Percentiles rank a stretch among this genome's conserved stretches.
Evolutionary conservation across 2,329 filamentous ascomycete species (phyloP).

Genomic region (Reticulascus tulasneorum): DNA sequence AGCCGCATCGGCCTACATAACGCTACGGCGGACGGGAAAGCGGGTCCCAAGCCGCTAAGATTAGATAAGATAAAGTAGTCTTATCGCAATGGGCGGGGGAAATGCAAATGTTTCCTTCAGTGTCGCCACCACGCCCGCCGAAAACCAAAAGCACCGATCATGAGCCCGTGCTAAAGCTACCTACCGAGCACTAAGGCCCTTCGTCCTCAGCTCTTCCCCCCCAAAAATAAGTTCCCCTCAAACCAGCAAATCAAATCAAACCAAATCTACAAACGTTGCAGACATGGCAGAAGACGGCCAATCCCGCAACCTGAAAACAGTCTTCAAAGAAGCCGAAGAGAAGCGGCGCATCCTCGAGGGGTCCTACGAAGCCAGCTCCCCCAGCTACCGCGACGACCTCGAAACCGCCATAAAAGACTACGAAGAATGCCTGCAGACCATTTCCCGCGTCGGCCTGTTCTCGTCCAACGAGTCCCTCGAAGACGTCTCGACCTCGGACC

Average conservation of each 20-base stretch:
- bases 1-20: too few species aligned
- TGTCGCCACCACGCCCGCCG: too few species aligned
- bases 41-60: neutral
- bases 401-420: conserved; percentile 65
- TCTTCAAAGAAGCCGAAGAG: conserved; percentile 47
- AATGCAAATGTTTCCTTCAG: conserved; percentile 2
- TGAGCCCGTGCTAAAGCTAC: conserved; percentile 2
- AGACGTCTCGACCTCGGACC: conserved; percentile 77
- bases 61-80: conserved; percentile 15
- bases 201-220: neutral
- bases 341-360: conserved; percentile 56
- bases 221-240: neutral
- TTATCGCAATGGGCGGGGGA: too few species aligned
- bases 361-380: conserved; percentile 59
- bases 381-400: conserved; percentile 63
- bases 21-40: too few species aligned
- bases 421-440: conserved; percentile 65
- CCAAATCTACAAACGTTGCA: too few species aligned
- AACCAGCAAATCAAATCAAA: neutral
- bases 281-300: conserved; percentile 34
- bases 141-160: conserved; percentile 5
- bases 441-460: conserved; percentile 74
- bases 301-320: conserved; percentile 45
- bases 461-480: conserved; percentile 86
- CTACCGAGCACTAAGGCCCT: neutral